A percentile compares a stretch with the other conserved stretches of the same genome.
phyloP scores from a whole-genome alignment of 305 asterid species.

The Solanum hybrid region DNA sequence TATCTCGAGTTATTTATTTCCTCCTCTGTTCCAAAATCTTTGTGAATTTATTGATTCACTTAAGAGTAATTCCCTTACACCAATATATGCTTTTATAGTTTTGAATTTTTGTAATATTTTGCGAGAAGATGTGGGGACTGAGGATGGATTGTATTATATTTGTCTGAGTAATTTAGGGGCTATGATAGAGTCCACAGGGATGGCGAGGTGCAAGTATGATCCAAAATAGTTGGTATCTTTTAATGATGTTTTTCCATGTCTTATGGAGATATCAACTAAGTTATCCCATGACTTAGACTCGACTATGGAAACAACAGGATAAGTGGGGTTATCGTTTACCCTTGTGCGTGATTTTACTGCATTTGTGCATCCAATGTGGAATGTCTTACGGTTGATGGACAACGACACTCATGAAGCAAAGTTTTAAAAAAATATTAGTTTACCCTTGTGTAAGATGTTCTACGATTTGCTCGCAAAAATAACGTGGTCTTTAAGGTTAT shows the following conservation, averaged over 20 bases:
- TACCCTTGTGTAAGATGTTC: conserved; percentile 23
- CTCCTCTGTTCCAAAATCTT: conserved; percentile 38
- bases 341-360: conserved; percentile 43
- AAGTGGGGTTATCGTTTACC: conserved; percentile 13
- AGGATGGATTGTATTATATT: conserved; percentile 19
- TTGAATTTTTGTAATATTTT: neutral
- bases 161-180: conserved; percentile 59
- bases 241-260: conserved; percentile 31
- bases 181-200: conserved; percentile 21
- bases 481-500: conserved; percentile 33
- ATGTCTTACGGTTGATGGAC: conserved; percentile 16
- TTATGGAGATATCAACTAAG: conserved; percentile 36
- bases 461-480: conserved; percentile 34
- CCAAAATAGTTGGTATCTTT: neutral
- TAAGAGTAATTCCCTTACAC: neutral
- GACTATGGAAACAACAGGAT: conserved; percentile 15
- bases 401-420: conserved; percentile 2
- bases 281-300: conserved; percentile 26
- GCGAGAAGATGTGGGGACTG: neutral
- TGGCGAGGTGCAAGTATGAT: neutral
- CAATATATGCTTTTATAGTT: neutral
- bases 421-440: conserved; percentile 22
- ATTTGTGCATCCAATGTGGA: conserved; percentile 24
- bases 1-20: conserved; percentile 45
- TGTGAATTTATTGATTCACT: neutral